Base-by-base conservation (phyloP, 768 basidiomycete species). In the Phaffia tasmanica region DNA sequence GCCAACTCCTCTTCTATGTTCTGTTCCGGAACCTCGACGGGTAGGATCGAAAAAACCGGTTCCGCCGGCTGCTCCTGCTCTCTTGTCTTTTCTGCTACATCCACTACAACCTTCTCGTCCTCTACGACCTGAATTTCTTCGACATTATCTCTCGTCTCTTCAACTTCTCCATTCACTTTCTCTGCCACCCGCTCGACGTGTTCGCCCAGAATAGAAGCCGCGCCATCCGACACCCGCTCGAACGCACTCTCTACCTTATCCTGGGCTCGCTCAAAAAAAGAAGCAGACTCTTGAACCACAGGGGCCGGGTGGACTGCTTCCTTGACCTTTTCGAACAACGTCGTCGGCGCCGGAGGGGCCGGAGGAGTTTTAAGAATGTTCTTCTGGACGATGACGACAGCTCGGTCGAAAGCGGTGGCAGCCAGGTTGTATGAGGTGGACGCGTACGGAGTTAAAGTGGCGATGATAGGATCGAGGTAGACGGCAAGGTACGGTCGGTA, bases 401-500 rank as follows among this genome's bases (percentile, higher is more conserved):
- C 29, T 21, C 61, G 60, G 25, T 16, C 19, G 18, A 29, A 18
- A 11, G 27, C 15, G n/a, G n/a, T 29, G 56, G 19, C 27, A 7
- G 27, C 7, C n/a, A 19, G 25, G 25, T 19, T n/a, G 16, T 16
- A 61, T 25, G 15, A 53, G 60, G 3, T 49, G 18, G 29, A 46
- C 11, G 61, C 27, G 65, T 46, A 19, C n/a, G 54, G 50, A 11
- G 23, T 27, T 29, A 57, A 46, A 8, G 59, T 51, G 27, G 27
- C 27, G 60, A 67, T 16, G 47, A 67, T 55, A 11, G 65, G 65
- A 27, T 67, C 65, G 18, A 67, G 27, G 46, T 62, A 55, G 29
- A 50, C 42, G 35, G 65, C 65, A 11, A 67, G 58, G 54, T 67
- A 62, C 9, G 65, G 65, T n/a, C 23, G 25, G 54, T 67, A 67